Base-by-base conservation (phyloP, 768 basidiomycete genomes). In the Daedaleopsis nitida region DNA sequence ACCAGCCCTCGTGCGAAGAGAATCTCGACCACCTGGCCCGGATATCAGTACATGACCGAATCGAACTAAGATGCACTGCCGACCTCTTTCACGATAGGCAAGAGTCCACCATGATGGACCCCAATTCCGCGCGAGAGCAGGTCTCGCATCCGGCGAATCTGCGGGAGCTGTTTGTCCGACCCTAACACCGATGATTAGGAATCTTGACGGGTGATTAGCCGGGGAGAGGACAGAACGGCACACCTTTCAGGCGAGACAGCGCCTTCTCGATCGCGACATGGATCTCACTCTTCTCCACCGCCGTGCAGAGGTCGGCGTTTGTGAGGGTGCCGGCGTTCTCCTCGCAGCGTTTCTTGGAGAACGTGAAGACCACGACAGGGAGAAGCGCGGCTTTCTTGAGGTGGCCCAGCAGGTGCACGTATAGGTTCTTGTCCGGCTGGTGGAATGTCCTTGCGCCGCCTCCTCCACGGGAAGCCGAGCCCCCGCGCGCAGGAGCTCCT, bases 51-150 rank as follows among this genome's bases (percentile, higher is more conserved):
- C 32, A 4, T 19, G 3, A 35, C 11, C 23, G 19, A 14, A 32
- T 11, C 3, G 9, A 8, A 39, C 5, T 47, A n/a, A 42, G 8
- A 50, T 17, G 6, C 21, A 37, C 5, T 12, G 64, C 79, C 34
- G 51, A 93, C 95, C 81, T 96, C 97, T 81, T 99, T 99, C 57
- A 99, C 93, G 37, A 99, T 89, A 6, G 97, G 97, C 10, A 99
- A 76, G 16, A 99, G 80, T 3, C 97, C 97, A 47, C 97, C 97
- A 68, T 99, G 97, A 73, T 99, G 97, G 2, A 99, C 91, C 6
- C 96, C 97, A 56, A 99, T 96, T 42, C 97, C 97, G 52, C 97
- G 86, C 39, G 87, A 86, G 10, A 99, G 83, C 44, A 98, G 75
- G 66, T 96, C 91, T 14, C 92, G 82, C 86, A 98, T 98, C 48